Conservation (phyloP, 2,329 filamentous ascomycete genomes). For the Colletotrichum ledebouriae region DNA sequence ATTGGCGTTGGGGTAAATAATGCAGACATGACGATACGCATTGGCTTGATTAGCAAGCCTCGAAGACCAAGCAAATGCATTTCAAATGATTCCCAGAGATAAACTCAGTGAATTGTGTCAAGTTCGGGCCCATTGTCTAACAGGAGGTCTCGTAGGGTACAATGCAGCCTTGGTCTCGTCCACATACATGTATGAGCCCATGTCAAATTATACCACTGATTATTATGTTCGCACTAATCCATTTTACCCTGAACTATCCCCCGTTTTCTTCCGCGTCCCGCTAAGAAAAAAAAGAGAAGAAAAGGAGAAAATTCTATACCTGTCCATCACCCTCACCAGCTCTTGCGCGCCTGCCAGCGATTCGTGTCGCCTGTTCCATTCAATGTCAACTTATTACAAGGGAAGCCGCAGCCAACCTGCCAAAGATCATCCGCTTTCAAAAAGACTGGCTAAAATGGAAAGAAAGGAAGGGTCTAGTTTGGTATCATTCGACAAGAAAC, state of each 20-base stretch:
- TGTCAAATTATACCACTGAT: too few relatives aligned
- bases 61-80: constrained; percentile 9
- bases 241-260: too few relatives aligned
- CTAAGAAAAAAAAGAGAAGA: too few relatives aligned
- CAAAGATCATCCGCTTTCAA: neutral
- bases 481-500: constrained; percentile 15
- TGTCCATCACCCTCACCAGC: too few relatives aligned
- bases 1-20: constrained; percentile 14
- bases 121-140: too few relatives aligned
- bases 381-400: neutral
- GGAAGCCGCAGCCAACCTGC: neutral
- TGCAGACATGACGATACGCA: constrained; percentile 38
- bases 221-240: too few relatives aligned
- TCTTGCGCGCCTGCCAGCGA: too few relatives aligned
- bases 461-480: constrained; percentile 17
- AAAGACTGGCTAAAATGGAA: neutral
- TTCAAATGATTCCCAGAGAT: neutral
- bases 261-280: too few relatives aligned
- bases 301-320: neutral
- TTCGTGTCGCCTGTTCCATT: neutral
- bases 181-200: too few relatives aligned
- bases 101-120: too few relatives aligned
- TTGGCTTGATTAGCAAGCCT: constrained; percentile 5
- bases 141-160: too few relatives aligned
- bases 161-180: too few relatives aligned